A percentile compares a stretch with the other conserved stretches of the same genome.
These are phyloP conservation scores for Fomitiporia mediterranea DNA, from an alignment of 1,284 basidiomycete genomes.

Conservation along the genomic window DNA sequence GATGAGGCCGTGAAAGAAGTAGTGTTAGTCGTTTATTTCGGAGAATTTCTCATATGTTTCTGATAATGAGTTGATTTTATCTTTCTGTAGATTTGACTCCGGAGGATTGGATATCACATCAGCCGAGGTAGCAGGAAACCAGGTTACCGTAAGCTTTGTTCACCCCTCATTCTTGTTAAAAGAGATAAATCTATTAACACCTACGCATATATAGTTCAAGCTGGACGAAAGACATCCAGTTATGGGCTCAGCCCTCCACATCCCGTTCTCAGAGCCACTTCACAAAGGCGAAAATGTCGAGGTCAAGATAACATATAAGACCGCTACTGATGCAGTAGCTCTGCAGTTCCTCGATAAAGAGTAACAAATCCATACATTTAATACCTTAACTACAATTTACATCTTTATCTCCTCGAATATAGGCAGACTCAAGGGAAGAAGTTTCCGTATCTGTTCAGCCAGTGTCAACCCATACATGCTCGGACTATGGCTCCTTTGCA, in stretches of 20 bases:
- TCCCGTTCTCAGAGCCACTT: conserved; percentile 43
- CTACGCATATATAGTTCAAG: conserved; percentile 39
- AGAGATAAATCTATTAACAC: conserved; percentile 13
- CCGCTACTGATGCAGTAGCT: conserved; percentile 76
- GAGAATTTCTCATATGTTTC: conserved; percentile 16
- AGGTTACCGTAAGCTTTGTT: conserved; percentile 40
- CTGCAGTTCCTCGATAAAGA: conserved; percentile 92
- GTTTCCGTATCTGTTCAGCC: conserved; percentile 90
- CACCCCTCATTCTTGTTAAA: background rate
- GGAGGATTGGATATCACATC: conserved; percentile 62
- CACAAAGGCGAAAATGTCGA: conserved; percentile 42
- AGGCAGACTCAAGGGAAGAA: conserved; percentile 88
- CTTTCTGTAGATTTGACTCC: conserved; percentile 65
- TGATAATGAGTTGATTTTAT: conserved; percentile 6
- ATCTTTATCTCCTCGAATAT: background rate
- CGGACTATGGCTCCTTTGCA: conserved; percentile 78
- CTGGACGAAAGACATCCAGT: conserved; percentile 54
- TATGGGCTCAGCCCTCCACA: conserved; percentile 66
- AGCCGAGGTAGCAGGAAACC: conserved; percentile 45
- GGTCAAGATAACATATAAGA: conserved; percentile 68
- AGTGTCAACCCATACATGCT: conserved; percentile 91
- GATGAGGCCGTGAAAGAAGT: conserved; percentile 61
- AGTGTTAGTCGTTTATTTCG: conserved; percentile 41
- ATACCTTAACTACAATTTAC: background rate
- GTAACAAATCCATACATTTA: conserved; percentile 33